Base-by-base conservation (phyloP, 768 basidiomycete genomes). In the Naganishia onofrii region DNA sequence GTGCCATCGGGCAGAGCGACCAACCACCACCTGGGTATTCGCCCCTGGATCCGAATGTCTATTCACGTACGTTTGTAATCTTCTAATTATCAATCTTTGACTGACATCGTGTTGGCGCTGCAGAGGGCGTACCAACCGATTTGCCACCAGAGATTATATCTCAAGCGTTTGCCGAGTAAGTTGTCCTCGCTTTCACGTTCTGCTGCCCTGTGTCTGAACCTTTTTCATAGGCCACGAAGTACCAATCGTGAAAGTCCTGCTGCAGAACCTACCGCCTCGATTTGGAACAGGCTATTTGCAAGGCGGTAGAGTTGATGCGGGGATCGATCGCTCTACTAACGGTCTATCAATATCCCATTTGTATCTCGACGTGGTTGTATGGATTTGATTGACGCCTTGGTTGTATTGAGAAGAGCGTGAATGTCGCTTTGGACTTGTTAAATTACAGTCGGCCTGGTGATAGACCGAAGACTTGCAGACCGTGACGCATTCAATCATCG, bases 131-230 rank as follows among this genome's bases (percentile, higher is more conserved):
- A n/a, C 90, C 91, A 64, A 88, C 94, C 57, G 92, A 96, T 81
- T 84, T 96, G 38, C 93, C 93, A 29, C 91, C 93, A 38, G 93
- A 96, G 74, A 86, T 95, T 69, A 93, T 96, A 74, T 86, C 91
- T 28, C 91, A 91, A 56, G 92, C 93, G 9, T 81, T 96, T 74
- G 93, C 93, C 81, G 89, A 70, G 69, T 70, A 52, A 65, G 69
- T 63, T 8, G 32, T 44, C 6, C 3, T 42, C 17, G 28, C 3
- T 13, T 23, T 15, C 38, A 28, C 42, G 44, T 26, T 12, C 21
- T 9, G n/a, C 23, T 19, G 23, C n/a, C 2, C 23, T n/a, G 0
- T n/a, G 17, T 36, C 65, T 28, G 29, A n/a, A 2, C 48, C 53
- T 17, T 21, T 48, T 29, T 23, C 6, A 8, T 31, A 51, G 65